Conservation (phyloP, 768 basidiomycete species). For the Tylopilus balloui region DNA sequence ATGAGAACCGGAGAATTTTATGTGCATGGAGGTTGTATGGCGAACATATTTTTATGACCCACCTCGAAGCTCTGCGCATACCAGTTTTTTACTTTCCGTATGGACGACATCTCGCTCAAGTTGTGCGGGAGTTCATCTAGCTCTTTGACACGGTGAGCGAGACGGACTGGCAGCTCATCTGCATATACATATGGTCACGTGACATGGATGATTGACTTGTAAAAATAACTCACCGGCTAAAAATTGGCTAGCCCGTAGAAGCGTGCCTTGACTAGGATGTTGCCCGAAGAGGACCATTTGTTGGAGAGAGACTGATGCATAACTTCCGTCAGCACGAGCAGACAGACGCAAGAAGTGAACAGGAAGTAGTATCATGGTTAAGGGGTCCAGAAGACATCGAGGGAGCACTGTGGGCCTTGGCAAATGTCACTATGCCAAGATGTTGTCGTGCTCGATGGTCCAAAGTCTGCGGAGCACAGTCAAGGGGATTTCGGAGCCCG, state of each 20-base stretch:
- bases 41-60: slow-evolving; percentile 17
- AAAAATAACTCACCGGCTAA: slow-evolving; percentile 53
- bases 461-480: no score
- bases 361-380: no score
- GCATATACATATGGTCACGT: neutral
- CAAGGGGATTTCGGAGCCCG: no score
- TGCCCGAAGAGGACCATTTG: slow-evolving; percentile 99
- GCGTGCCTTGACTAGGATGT: slow-evolving; percentile 90
- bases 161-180: slow-evolving; percentile 93
- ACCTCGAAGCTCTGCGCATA: slow-evolving; percentile 99
- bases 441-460: neutral
- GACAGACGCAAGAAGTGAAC: neutral
- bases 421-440: neutral
- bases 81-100: slow-evolving; percentile 95
- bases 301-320: slow-evolving; percentile 78
- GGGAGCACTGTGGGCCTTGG: neutral
- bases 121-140: slow-evolving; percentile 92
- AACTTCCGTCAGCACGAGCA: slow-evolving; percentile 7
- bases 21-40: neutral
- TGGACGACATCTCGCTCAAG: slow-evolving; percentile 85
- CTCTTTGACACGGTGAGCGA: slow-evolving; percentile 95
- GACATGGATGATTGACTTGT: neutral
- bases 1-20: neutral
- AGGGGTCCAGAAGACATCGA: neutral
- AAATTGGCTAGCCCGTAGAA: slow-evolving; percentile 90